Evolutionary conservation across 768 basidiomycete genomes (phyloP).

Genomic region (Russula earlei): DNA sequence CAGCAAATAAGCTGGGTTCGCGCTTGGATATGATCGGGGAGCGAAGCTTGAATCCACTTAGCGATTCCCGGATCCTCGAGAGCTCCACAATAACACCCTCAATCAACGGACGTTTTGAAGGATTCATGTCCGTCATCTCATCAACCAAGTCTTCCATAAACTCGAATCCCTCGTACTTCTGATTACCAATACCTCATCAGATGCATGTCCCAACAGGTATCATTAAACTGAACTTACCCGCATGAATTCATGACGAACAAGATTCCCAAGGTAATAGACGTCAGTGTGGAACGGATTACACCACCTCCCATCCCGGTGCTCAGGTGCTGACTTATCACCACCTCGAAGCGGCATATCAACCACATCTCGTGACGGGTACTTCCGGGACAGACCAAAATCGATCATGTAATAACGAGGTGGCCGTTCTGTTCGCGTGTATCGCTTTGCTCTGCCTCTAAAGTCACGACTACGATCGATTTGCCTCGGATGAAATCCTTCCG

Average conservation of each 20-base stretch:
- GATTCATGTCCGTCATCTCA: slow-evolving; percentile 31
- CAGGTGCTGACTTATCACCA: slow-evolving; percentile 24
- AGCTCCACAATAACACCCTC: slow-evolving; percentile 29
- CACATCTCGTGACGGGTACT: slow-evolving; percentile 15
- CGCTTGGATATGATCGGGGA: not conserved
- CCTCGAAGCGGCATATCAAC: slow-evolving; percentile 20
- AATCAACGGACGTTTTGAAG: slow-evolving; percentile 29
- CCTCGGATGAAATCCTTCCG: slow-evolving; percentile 8
- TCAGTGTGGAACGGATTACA: slow-evolving; percentile 24
- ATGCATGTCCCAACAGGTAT: no score
- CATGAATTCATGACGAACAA: slow-evolving; percentile 19
- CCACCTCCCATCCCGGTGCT: slow-evolving; percentile 9
- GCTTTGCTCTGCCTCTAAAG: slow-evolving; percentile 10
- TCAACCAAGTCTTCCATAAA: slow-evolving; percentile 15
- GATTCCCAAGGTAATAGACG: slow-evolving; percentile 23
- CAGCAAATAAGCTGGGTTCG: not conserved
- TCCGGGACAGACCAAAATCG: slow-evolving; percentile 25
- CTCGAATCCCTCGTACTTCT: slow-evolving; percentile 13
- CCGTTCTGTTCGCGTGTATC: slow-evolving; percentile 22
- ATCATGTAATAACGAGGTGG: slow-evolving; percentile 25
- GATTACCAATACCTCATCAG: not conserved
- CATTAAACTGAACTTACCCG: slow-evolving; percentile 4
- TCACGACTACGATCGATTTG: not conserved
- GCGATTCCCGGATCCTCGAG: slow-evolving; percentile 22
- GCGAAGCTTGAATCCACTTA: slow-evolving; percentile 28